phyloP scores from a whole-genome alignment of 192 early-diverging fungal genomes.

The Podila epigama region DNA sequence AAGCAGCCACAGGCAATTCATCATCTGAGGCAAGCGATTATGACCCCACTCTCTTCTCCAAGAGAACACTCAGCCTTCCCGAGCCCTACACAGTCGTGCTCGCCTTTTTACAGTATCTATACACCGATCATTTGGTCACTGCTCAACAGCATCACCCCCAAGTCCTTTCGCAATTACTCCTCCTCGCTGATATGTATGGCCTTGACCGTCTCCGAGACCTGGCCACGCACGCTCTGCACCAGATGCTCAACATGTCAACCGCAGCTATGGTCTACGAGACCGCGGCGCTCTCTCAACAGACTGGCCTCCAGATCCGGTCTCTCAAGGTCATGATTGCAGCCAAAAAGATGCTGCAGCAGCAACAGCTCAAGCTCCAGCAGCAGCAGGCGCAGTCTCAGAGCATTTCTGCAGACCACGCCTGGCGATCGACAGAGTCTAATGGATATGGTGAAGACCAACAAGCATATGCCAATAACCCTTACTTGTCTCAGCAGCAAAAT shows the following conservation, averaged over 20 bases:
- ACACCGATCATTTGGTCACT: conserved; percentile 71
- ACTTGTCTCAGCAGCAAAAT: conserved; percentile 40
- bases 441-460: background rate
- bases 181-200: conserved; percentile 65
- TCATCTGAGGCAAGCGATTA: conserved; percentile 23
- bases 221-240: conserved; percentile 63
- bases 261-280: conserved; percentile 75
- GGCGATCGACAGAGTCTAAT: conserved; percentile 10
- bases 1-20: no score
- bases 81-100: conserved; percentile 59
- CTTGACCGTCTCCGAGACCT: conserved; percentile 65
- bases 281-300: conserved; percentile 65
- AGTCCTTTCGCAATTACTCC: conserved; percentile 68
- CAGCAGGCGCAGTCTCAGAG: conserved; percentile 35
- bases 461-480: conserved; percentile 1
- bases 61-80: conserved; percentile 50
- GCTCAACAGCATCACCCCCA: conserved; percentile 69
- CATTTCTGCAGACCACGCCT: conserved; percentile 34
- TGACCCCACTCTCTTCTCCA: conserved; percentile 50
- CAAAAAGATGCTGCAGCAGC: conserved; percentile 58
- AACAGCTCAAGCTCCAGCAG: conserved; percentile 52
- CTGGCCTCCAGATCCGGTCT: conserved; percentile 66
- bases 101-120: conserved; percentile 72
- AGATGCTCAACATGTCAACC: conserved; percentile 63
- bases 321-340: conserved; percentile 62